Base-by-base conservation (phyloP, 2,329 filamentous ascomycete species). In the Penicillium sp. region DNA sequence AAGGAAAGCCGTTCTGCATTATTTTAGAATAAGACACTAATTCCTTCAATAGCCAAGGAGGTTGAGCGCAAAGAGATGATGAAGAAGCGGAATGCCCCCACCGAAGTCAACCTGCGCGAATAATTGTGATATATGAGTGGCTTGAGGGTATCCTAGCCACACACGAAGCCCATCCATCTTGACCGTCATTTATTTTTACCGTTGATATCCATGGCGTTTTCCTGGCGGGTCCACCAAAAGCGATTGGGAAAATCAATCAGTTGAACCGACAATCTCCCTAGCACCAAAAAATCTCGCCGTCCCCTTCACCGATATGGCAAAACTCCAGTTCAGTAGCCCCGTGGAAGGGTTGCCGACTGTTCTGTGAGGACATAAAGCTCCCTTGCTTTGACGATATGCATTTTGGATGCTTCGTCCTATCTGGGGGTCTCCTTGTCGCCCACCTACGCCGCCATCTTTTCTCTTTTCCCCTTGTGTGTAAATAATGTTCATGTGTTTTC, bases 11-110 rank as follows among this genome's bases (percentile, higher is more conserved):
- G 18, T 13, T 10, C 35, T 18, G 39, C 11, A n/a, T 73, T 58
- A 9, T 18, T 37, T 7, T 36, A 2, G 9, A 40, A 40, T 9
- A n/a, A 51, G 1, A 47, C 43, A 47, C 56, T 69, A 55, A 68
- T 57, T 51, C 2, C 41, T 39, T 31, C 41, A 59, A 71, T 66
- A 90, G 88, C 78, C 64, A 90, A 88, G 78, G 88, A 91, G 68
- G 85, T 85, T 77, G 79, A 85, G 71, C 82, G 89, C 69, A 84
- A 86, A 77, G 85, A 85, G 67, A 68, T 87, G 69, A 90, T 90
- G 87, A 83, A 82, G 66, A 78, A 87, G 75, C 80, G 88, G 69
- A 89, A 71, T 49, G 67, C 69, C 46, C 63, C 66, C 56, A 64
- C 70, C 51, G 61, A 65, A 24, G 59, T 66, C 47, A 59, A 64